Percentiles rank a stretch among this genome's conserved stretches.
Conservation (phyloP, 495 filamentous ascomycete genomes). For the Penicillium silybi region DNA sequence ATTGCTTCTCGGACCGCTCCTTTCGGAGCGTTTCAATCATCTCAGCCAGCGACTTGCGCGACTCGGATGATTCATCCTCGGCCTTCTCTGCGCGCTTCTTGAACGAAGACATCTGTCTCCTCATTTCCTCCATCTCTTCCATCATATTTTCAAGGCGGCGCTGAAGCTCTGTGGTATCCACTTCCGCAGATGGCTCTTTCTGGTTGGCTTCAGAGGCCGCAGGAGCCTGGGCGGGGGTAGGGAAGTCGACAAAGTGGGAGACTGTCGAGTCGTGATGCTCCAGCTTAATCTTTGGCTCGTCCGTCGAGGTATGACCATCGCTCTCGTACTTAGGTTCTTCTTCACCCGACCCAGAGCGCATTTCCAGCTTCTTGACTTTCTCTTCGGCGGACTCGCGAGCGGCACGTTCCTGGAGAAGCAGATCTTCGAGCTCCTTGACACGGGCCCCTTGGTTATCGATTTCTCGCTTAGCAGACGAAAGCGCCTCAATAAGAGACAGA, state of each 20-base stretch:
- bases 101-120: slow-evolving; percentile 72
- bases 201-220: slow-evolving; percentile 36
- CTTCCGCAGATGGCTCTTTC: slow-evolving; percentile 22
- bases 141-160: slow-evolving; percentile 74
- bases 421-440: slow-evolving; percentile 76
- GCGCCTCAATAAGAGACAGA: slow-evolving; percentile 71
- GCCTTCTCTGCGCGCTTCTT: slow-evolving; percentile 73
- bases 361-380: slow-evolving; percentile 66
- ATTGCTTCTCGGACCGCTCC: slow-evolving; percentile 47
- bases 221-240: slow-evolving; percentile 6
- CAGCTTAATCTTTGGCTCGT: slow-evolving; percentile 3
- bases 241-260: too few species aligned
- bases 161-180: slow-evolving; percentile 52
- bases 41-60: slow-evolving; percentile 72
- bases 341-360: slow-evolving; percentile 23
- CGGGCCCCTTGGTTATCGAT: slow-evolving; percentile 74
- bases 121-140: slow-evolving; percentile 77
- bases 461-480: slow-evolving; percentile 73
- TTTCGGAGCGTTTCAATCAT: slow-evolving; percentile 80
- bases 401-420: slow-evolving; percentile 71
- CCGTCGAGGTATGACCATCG: slow-evolving; percentile 31
- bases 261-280: slow-evolving; percentile 17
- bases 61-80: slow-evolving; percentile 64
- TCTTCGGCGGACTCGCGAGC: slow-evolving; percentile 83
- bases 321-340: slow-evolving; percentile 22